phyloP scores from a whole-genome alignment of 768 basidiomycete genomes.

The Trametes elegans region DNA sequence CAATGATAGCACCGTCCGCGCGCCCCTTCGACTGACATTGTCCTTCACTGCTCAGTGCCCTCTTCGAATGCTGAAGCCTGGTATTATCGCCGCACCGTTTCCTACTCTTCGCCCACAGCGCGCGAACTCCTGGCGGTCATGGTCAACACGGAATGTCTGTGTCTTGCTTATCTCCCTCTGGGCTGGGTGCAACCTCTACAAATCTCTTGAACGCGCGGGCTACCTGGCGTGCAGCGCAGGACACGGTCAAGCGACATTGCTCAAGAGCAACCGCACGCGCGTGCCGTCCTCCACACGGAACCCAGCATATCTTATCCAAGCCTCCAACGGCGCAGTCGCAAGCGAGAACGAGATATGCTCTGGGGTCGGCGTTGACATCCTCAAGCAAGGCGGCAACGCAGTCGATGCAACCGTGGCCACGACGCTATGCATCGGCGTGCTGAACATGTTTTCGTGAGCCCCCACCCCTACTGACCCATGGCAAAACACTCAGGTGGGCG shows the following conservation, averaged over 20 bases:
- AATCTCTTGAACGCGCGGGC: neutral
- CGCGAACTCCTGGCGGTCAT: neutral
- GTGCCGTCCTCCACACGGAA: slow-evolving; percentile 37
- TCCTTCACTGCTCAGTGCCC: neutral
- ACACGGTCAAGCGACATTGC: neutral
- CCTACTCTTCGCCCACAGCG: neutral
- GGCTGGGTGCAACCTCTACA: neutral
- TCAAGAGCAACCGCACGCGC: slow-evolving; percentile 6
- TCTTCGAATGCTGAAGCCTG: slow-evolving; percentile 8
- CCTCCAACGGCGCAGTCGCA: slow-evolving; percentile 81
- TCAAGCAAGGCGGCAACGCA: slow-evolving; percentile 86
- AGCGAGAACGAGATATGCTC: slow-evolving; percentile 87
- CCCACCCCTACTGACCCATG: neutral
- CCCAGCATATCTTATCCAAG: slow-evolving; percentile 57
- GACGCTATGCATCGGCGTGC: slow-evolving; percentile 75
- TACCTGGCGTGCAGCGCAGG: neutral
- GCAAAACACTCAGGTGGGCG: slow-evolving; percentile 12
- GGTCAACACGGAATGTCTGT: neutral
- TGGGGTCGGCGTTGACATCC: slow-evolving; percentile 70
- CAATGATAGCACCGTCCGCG: neutral
- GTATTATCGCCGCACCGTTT: slow-evolving; percentile 7
- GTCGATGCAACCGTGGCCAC: slow-evolving; percentile 84
- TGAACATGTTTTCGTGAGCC: slow-evolving; percentile 88
- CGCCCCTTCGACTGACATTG: neutral
- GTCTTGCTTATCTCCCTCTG: neutral